phyloP scores from a whole-genome alignment of 495 filamentous ascomycete species.

The Aspergillus nidulans region DNA sequence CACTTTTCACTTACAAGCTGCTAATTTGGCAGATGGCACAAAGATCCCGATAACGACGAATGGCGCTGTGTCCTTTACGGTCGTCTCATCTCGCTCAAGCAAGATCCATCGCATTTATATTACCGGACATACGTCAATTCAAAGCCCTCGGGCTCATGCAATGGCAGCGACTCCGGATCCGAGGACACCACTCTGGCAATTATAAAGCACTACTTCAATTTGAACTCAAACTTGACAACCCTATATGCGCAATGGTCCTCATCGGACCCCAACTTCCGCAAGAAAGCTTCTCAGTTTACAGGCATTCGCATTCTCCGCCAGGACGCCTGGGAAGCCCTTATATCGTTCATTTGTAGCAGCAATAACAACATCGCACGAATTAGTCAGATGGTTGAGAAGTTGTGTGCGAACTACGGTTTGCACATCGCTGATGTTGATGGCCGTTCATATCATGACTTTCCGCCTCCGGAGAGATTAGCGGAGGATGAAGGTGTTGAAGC shows the following conservation, averaged over 20 bases:
- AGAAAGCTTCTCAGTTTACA: constrained; percentile 78
- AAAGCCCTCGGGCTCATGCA: constrained; percentile 21
- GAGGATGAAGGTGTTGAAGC: constrained; percentile 60
- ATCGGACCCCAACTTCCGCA: constrained; percentile 83
- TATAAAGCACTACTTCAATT: constrained; percentile 76
- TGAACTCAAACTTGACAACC: constrained; percentile 62
- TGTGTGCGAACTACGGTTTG: constrained; percentile 81
- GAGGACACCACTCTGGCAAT: constrained; percentile 48
- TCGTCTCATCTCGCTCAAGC: constrained; percentile 76
- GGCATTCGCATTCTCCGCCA: constrained; percentile 94
- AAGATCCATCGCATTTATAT: constrained; percentile 74
- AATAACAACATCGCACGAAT: constrained; percentile 98
- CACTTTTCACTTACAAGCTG: not conserved
- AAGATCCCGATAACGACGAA: constrained; percentile 64
- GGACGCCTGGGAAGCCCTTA: constrained; percentile 91
- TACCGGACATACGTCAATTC: constrained; percentile 65
- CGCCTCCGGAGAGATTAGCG: constrained; percentile 64
- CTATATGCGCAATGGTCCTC: constrained; percentile 87
- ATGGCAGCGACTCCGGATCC: constrained; percentile 26
- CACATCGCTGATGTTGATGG: constrained; percentile 66
- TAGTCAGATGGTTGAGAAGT: constrained; percentile 90
- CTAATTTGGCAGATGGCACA: constrained; percentile 62
- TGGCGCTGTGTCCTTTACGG: constrained; percentile 90
- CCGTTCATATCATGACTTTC: constrained; percentile 82
- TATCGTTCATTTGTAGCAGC: constrained; percentile 96